A percentile compares a stretch with the other conserved stretches of the same genome.
Conservation (phyloP, 1,284 basidiomycete species). For the Ceratobasidium sp. region DNA sequence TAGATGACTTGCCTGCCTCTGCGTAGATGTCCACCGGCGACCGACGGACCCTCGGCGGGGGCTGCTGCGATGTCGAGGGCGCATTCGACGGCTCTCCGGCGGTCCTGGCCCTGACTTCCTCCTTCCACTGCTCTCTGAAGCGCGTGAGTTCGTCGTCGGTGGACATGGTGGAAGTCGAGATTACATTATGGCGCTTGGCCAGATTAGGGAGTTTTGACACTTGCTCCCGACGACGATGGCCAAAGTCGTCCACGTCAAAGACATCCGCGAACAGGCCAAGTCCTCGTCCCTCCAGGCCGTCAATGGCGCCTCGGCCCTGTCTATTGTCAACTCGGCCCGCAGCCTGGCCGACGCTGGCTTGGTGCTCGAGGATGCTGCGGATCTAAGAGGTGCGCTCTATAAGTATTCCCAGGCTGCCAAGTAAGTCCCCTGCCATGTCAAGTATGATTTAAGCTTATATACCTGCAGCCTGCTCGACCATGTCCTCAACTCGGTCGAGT, state of each 20-base stretch:
- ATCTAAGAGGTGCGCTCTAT: constrained; percentile 48
- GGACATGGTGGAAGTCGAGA: constrained; percentile 22
- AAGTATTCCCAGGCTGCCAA: constrained; percentile 48
- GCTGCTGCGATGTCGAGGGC: constrained; percentile 25
- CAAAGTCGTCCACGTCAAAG: constrained; percentile 35
- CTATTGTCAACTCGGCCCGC: constrained; percentile 23
- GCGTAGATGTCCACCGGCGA: constrained; percentile 50
- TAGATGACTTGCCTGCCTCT: constrained; percentile 10
- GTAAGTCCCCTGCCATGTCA: constrained; percentile 25
- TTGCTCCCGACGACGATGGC: constrained; percentile 44
- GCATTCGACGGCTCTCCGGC: constrained; percentile 48
- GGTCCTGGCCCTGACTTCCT: constrained; percentile 65
- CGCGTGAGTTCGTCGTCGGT: constrained; percentile 66
- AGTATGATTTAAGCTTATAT: background rate
- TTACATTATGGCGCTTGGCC: background rate
- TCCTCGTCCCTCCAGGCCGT: constrained; percentile 29
- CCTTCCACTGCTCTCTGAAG: constrained; percentile 82
- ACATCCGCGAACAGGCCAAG: constrained; percentile 40
- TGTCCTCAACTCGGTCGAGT: constrained; percentile 31
- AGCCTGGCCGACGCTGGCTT: constrained; percentile 43
- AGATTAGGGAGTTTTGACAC: constrained; percentile 4
- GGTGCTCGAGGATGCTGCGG: constrained; percentile 44
- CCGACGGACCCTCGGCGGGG: constrained; percentile 47
- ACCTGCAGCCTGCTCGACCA: constrained; percentile 39
- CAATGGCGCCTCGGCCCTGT: constrained; percentile 15